Evolutionary conservation across 768 basidiomycete genomes (phyloP).

Genomic region (Boletus patriciae): DNA sequence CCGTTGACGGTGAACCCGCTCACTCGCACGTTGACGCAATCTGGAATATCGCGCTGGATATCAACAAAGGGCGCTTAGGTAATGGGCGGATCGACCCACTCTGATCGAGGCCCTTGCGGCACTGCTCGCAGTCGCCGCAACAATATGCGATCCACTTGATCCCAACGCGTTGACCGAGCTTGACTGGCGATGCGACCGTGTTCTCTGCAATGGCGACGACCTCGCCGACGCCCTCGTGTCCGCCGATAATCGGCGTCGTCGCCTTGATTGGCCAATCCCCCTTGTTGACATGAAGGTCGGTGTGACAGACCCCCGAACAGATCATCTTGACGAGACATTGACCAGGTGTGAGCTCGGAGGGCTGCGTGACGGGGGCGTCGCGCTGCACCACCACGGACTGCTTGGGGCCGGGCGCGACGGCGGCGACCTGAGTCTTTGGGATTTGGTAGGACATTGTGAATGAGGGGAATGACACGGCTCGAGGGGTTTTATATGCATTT

Average conservation of each 20-base stretch:
- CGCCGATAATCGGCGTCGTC: constrained; percentile 68
- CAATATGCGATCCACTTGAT: constrained; percentile 80
- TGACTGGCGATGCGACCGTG: constrained; percentile 58
- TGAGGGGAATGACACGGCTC: too few species aligned
- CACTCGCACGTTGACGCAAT: constrained; percentile 57
- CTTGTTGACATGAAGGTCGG: constrained; percentile 72
- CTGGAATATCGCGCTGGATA: constrained; percentile 29
- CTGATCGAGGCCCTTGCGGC: constrained; percentile 75
- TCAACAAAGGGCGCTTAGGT: too few species aligned
- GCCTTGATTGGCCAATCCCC: constrained; percentile 82
- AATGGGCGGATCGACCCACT: constrained; percentile 40
- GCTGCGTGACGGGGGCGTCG: constrained; percentile 58
- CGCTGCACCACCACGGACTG: constrained; percentile 33
- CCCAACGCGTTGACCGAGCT: constrained; percentile 78
- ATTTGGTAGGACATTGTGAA: constrained; percentile 24
- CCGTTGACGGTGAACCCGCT: constrained; percentile 79
- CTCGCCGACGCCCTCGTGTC: constrained; percentile 82
- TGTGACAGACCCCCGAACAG: constrained; percentile 85
- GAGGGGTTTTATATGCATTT: too few species aligned
- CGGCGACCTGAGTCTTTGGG: constrained; percentile 45
- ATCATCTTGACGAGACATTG: constrained; percentile 76
- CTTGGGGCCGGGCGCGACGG: constrained; percentile 35
- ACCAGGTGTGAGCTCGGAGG: constrained; percentile 57
- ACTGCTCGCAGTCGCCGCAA: constrained; percentile 75
- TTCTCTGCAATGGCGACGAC: constrained; percentile 77